Evolutionary conservation across 116 monocot genomes (phyloP).

Genomic region (Iris pallida): DNA sequence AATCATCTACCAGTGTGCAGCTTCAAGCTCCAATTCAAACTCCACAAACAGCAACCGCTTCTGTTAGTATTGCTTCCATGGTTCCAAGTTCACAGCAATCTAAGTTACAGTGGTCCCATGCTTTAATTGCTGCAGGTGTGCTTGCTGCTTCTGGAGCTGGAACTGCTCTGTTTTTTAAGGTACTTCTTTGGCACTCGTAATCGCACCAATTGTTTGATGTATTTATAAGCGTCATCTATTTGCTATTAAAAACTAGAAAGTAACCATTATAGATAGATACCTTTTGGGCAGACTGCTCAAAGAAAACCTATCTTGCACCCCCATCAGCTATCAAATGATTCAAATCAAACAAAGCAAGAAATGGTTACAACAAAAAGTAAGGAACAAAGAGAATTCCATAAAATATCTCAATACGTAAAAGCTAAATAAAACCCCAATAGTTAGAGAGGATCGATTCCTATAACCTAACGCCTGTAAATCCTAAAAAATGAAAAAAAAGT

Average conservation of each 20-base stretch:
- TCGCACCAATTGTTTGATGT: background rate
- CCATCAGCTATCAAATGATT: no score
- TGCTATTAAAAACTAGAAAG: background rate
- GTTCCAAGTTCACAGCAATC: conserved; percentile 20
- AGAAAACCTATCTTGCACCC: no score
- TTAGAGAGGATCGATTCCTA: no score
- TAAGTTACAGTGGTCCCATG: conserved; percentile 68
- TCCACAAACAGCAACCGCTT: conserved; percentile 30
- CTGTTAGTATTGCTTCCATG: conserved; percentile 19
- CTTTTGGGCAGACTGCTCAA: no score
- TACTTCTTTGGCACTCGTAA: conserved; percentile 12
- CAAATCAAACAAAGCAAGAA: no score
- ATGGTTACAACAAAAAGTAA: no score
- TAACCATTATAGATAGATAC: no score
- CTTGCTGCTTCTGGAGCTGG: conserved; percentile 83
- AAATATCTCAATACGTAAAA: no score
- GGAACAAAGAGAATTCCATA: no score
- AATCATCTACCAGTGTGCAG: conserved; percentile 26
- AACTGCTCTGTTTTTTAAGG: conserved; percentile 77
- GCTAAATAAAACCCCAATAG: no score
- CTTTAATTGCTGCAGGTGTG: conserved; percentile 56
- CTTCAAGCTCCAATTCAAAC: conserved; percentile 29
- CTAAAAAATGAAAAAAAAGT: no score
- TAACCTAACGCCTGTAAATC: no score
- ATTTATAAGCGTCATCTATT: background rate